Evolutionary conservation across 2,329 filamentous ascomycete genomes (phyloP).

Genomic region (Neofusicoccum sp.): DNA sequence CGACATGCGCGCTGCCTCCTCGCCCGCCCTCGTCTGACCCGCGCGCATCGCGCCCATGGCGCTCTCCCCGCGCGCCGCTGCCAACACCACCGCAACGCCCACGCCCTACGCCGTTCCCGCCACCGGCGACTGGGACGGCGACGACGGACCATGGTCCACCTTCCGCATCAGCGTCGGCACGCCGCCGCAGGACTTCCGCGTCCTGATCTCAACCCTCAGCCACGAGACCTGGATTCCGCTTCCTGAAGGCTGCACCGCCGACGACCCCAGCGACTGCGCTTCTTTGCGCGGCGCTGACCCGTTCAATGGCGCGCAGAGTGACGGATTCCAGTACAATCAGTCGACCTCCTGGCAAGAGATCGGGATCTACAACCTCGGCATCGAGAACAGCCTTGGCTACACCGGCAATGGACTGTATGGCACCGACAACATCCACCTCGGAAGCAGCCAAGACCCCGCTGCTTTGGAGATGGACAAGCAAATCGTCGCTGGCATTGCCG

Average conservation of each 20-base stretch:
- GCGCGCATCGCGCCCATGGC: background rate
- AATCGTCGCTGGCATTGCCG: slow-evolving; percentile 32
- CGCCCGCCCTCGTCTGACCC: background rate
- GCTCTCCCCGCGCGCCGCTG: background rate
- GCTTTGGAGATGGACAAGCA: slow-evolving; percentile 29
- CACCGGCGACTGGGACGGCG: slow-evolving; percentile 35
- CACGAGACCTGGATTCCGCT: slow-evolving; percentile 31
- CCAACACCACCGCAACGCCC: background rate
- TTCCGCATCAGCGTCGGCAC: slow-evolving; percentile 42
- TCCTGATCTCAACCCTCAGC: slow-evolving; percentile 35
- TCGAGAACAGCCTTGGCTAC: slow-evolving; percentile 32
- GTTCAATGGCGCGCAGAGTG: slow-evolving; percentile 31
- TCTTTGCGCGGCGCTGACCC: slow-evolving; percentile 31
- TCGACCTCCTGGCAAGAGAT: slow-evolving; percentile 36
- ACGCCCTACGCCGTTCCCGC: background rate
- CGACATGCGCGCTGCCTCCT: background rate
- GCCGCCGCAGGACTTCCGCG: slow-evolving; percentile 39
- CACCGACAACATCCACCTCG: slow-evolving; percentile 33
- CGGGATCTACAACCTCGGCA: slow-evolving; percentile 33
- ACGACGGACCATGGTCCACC: slow-evolving; percentile 43
- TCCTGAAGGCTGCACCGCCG: slow-evolving; percentile 34
- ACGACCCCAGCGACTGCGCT: slow-evolving; percentile 28
- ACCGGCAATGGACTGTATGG: slow-evolving; percentile 31
- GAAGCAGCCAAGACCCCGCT: slow-evolving; percentile 25
- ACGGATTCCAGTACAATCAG: slow-evolving; percentile 31